phyloP scores from a whole-genome alignment of 129 eudicot genomes.

The Chrysanthemum lavandulifolium region DNA sequence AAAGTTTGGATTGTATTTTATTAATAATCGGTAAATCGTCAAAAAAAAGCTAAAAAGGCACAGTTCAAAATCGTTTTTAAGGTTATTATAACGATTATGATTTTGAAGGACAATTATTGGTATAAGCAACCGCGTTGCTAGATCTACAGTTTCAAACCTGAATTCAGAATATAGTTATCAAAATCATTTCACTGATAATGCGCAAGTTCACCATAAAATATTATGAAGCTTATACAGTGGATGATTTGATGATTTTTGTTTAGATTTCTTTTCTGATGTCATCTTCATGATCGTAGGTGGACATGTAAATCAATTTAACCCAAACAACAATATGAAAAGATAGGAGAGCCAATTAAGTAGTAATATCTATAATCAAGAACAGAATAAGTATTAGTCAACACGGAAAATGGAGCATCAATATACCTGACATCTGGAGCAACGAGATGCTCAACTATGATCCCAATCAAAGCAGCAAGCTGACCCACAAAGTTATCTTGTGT shows the following conservation, averaged over 20 bases:
- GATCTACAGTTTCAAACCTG: background rate
- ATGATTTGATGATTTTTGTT: background rate
- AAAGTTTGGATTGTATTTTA: background rate
- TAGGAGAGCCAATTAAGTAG: background rate
- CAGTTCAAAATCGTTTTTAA: background rate
- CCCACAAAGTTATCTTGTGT: conserved; percentile 73
- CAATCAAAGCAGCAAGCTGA: conserved; percentile 82
- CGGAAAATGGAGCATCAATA: conserved; percentile 15
- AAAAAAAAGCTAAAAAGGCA: background rate
- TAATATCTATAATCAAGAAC: conserved; percentile 8
- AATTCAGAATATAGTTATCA: conserved; percentile 1
- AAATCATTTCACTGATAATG: conserved; percentile 4
- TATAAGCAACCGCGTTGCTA: conserved; percentile 79
- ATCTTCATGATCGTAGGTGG: conserved; percentile 7
- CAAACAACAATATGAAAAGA: background rate
- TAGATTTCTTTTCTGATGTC: background rate
- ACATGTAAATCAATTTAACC: background rate
- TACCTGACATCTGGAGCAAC: conserved; percentile 96
- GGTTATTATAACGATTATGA: conserved; percentile 57
- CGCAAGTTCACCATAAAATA: conserved; percentile 10
- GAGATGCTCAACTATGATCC: conserved; percentile 83
- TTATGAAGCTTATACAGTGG: conserved; percentile 5
- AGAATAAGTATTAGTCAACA: conserved; percentile 2
- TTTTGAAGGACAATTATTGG: conserved; percentile 60
- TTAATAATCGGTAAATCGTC: background rate